Conservation (phyloP, 495 filamentous ascomycete genomes). For the Penicillium bialowiezense region DNA sequence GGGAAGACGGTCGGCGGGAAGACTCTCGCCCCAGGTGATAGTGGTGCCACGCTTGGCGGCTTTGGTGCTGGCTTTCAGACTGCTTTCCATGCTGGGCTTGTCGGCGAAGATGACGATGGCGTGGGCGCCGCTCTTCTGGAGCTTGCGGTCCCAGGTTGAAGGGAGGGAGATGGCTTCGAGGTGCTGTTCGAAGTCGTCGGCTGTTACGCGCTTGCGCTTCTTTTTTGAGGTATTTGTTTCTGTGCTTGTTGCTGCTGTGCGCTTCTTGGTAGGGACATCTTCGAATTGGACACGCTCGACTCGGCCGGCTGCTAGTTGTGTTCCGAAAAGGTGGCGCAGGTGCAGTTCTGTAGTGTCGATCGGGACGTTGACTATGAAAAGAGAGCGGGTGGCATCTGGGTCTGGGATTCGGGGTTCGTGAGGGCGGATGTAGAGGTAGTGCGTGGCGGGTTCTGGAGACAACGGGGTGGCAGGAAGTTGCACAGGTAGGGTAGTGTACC, state of each 20-base stretch:
- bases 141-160: conserved; percentile 68
- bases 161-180: conserved; percentile 57
- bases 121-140: conserved; percentile 69
- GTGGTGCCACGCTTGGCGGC: conserved; percentile 47
- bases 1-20: conserved; percentile 48
- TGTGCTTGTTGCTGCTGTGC: conserved; percentile 14
- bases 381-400: conserved; percentile 64
- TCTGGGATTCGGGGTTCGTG: conserved; percentile 77
- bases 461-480: conserved; percentile 60
- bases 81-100: conserved; percentile 64
- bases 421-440: conserved; percentile 83
- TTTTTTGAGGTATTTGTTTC: conserved; percentile 40
- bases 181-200: conserved; percentile 48
- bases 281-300: conserved; percentile 78
- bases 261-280: conserved; percentile 45
- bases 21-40: conserved; percentile 61
- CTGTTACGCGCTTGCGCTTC: conserved; percentile 64
- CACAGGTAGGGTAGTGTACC: conserved; percentile 49
- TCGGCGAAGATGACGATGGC: conserved; percentile 85
- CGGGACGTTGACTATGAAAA: conserved; percentile 87
- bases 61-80: conserved; percentile 69
- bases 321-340: conserved; percentile 68
- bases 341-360: conserved; percentile 77
- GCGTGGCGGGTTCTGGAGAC: conserved; percentile 57
- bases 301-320: conserved; percentile 65